These are phyloP conservation scores for Lolium perenne DNA, from an alignment of 176 grass and related monocot genomes.

Conservation along the genomic window DNA sequence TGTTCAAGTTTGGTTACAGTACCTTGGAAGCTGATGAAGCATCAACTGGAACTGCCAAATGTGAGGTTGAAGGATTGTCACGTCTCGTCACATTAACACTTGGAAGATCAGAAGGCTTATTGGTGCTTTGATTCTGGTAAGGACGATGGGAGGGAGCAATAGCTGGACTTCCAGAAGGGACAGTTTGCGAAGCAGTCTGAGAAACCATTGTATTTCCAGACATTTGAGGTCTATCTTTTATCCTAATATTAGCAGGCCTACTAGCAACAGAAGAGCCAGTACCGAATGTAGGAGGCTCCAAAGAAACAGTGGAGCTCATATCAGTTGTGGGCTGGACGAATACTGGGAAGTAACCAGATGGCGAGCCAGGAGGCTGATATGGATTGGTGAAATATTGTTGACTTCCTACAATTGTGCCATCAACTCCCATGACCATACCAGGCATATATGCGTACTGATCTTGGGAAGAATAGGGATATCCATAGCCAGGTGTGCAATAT, in stretches of 20 bases:
- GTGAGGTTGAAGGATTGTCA: constrained; percentile 35
- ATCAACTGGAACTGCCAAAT: constrained; percentile 23
- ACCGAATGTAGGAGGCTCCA: constrained; percentile 43
- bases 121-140: constrained; percentile 54
- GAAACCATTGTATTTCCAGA: constrained; percentile 53
- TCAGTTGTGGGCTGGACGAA: constrained; percentile 55
- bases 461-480: constrained; percentile 55
- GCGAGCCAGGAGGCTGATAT: constrained; percentile 57
- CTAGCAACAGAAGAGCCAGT: constrained; percentile 40
- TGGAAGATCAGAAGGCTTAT: constrained; percentile 42
- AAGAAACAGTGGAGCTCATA: constrained; percentile 50
- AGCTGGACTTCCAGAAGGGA: constrained; percentile 40
- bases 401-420: constrained; percentile 47
- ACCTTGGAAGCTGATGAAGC: constrained; percentile 38
- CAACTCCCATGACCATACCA: constrained; percentile 44
- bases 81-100: constrained; percentile 32
- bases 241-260: constrained; percentile 45
- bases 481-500: constrained; percentile 76
- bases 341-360: constrained; percentile 60
- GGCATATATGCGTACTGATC: constrained; percentile 64
- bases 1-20: constrained; percentile 28
- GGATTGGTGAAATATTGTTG: constrained; percentile 56
- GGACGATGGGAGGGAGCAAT: constrained; percentile 39
- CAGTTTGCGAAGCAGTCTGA: constrained; percentile 42
- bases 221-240: constrained; percentile 45